Evolutionary conservation across 768 basidiomycete species (phyloP).

Genomic region (Xerocomellus chrysenteron): DNA sequence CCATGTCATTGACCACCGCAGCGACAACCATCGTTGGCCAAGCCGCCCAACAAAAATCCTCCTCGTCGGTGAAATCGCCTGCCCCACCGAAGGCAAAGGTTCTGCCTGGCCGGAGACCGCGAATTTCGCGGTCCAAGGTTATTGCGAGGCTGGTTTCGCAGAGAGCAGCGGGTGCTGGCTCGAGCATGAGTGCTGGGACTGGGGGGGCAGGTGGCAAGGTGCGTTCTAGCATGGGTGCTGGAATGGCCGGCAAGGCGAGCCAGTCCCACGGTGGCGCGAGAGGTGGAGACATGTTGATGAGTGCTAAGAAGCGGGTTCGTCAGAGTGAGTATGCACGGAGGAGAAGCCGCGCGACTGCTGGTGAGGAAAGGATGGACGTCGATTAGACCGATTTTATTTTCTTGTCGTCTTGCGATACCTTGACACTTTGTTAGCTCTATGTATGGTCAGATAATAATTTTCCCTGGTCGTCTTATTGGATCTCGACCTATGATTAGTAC

Average conservation of each 20-base stretch:
- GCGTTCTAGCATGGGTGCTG: slow-evolving; percentile 54
- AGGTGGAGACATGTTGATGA: slow-evolving; percentile 48
- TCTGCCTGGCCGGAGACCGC: slow-evolving; percentile 57
- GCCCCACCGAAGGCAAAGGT: slow-evolving; percentile 31
- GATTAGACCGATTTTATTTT: slow-evolving; percentile 3
- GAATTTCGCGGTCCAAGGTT: slow-evolving; percentile 79
- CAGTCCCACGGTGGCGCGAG: slow-evolving; percentile 24
- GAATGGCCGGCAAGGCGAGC: slow-evolving; percentile 23
- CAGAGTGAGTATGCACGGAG: slow-evolving; percentile 74
- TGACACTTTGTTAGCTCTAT: slow-evolving; percentile 5
- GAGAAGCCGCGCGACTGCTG: slow-evolving; percentile 41
- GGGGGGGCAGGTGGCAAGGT: slow-evolving; percentile 31
- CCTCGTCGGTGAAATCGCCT: slow-evolving; percentile 9
- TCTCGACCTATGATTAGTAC: not conserved
- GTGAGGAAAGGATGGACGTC: slow-evolving; percentile 14
- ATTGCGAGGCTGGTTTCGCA: slow-evolving; percentile 76
- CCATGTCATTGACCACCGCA: slow-evolving; percentile 31
- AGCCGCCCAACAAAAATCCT: not conserved
- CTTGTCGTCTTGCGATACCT: slow-evolving; percentile 7
- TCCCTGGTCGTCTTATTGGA: not conserved
- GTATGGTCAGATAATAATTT: slow-evolving; percentile 15
- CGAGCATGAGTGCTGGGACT: slow-evolving; percentile 12
- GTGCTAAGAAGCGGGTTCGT: slow-evolving; percentile 69
- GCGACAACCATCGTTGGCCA: slow-evolving; percentile 27
- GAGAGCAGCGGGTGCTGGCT: slow-evolving; percentile 40